Evolutionary conservation across 2,329 filamentous ascomycete genomes (phyloP).

Genomic region (Tothia fuscella): DNA sequence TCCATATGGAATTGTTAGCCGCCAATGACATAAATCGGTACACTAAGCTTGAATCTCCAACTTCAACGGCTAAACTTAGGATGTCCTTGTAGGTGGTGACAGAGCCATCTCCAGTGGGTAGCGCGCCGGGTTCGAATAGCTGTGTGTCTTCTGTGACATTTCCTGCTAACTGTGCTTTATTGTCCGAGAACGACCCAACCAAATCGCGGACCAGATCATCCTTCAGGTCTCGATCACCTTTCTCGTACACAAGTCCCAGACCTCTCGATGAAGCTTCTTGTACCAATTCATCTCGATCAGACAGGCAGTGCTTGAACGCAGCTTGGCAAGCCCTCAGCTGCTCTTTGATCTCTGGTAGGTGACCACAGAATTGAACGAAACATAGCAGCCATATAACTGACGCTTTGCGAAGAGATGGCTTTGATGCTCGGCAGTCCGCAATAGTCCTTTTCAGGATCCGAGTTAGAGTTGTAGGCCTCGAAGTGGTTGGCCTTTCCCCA

Average conservation of each 20-base stretch:
- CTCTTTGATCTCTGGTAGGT: constrained; percentile 60
- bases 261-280: constrained; percentile 92
- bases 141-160: constrained; percentile 87
- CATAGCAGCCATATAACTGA: constrained; percentile 93
- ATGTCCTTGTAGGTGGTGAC: constrained; percentile 98
- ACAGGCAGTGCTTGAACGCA: constrained; percentile 78
- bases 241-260: constrained; percentile 85
- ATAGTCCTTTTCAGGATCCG: constrained; percentile 61
- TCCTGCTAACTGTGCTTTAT: constrained; percentile 52
- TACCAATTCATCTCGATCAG: constrained; percentile 82
- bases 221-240: constrained; percentile 69
- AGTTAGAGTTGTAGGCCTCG: constrained; percentile 25
- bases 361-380: constrained; percentile 79
- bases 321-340: constrained; percentile 68
- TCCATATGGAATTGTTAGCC: constrained; percentile 93
- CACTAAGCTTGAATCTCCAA: constrained; percentile 88
- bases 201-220: constrained; percentile 77
- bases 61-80: constrained; percentile 86
- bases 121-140: constrained; percentile 78
- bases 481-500: constrained; percentile 2
- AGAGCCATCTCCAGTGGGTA: constrained; percentile 83
- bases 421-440: constrained; percentile 66
- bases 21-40: constrained; percentile 98
- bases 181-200: constrained; percentile 71
- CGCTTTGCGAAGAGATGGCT: constrained; percentile 80